Conservation (phyloP, 2,329 filamentous ascomycete genomes). For the Phaeosphaeriaceae sp. region DNA sequence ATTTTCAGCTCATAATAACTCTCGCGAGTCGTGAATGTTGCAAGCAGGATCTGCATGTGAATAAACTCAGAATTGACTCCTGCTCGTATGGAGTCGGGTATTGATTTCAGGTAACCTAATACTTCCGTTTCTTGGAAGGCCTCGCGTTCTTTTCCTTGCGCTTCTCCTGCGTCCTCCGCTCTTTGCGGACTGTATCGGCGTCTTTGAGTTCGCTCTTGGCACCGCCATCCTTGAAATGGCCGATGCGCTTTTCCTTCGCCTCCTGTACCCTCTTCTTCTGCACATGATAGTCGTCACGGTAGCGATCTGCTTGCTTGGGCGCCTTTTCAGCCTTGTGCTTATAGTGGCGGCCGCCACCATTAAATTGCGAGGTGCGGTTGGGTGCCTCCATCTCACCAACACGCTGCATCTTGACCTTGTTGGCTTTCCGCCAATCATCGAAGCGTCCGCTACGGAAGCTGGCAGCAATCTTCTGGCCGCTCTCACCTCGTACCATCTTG, state of each 20-base stretch:
- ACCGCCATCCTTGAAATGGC: slow-evolving; percentile 75
- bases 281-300: slow-evolving; percentile 85
- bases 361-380: slow-evolving; percentile 30
- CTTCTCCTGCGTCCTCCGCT: slow-evolving; percentile 77
- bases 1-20: background rate
- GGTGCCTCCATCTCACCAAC: slow-evolving; percentile 79
- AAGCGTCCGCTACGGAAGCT: slow-evolving; percentile 93
- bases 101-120: slow-evolving; percentile 32
- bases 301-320: slow-evolving; percentile 93
- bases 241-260: slow-evolving; percentile 83
- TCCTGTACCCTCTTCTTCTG: slow-evolving; percentile 89
- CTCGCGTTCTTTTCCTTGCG: slow-evolving; percentile 87
- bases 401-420: slow-evolving; percentile 80
- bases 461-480: slow-evolving; percentile 93
- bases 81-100: slow-evolving; percentile 9
- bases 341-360: slow-evolving; percentile 63
- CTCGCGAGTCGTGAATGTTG: slow-evolving; percentile 2
- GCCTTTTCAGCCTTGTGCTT: slow-evolving; percentile 87
- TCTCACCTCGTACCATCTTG: slow-evolving; percentile 85
- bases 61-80: slow-evolving; percentile 11
- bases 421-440: slow-evolving; percentile 87
- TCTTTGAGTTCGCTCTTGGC: slow-evolving; percentile 79
- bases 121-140: slow-evolving; percentile 68
- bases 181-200: slow-evolving; percentile 83
- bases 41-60: background rate